phyloP scores from a whole-genome alignment of 495 filamentous ascomycete genomes.

The Xylaria telfairii region DNA sequence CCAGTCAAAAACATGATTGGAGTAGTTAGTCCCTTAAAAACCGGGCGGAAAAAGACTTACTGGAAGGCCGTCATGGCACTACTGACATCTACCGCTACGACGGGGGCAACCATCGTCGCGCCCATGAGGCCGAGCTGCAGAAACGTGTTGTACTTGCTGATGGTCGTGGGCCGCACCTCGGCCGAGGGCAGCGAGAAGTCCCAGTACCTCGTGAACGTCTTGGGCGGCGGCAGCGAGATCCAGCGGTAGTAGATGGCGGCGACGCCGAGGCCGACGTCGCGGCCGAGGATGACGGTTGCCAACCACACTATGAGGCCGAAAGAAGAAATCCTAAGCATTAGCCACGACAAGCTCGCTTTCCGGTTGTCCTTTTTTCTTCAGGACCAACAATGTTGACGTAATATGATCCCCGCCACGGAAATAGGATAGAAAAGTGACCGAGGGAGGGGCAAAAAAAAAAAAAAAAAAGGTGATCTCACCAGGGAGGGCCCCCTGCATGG shows the following conservation, averaged over 20 bases:
- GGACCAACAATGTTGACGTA: no score
- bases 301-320: conserved; percentile 69
- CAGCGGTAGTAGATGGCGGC: conserved; percentile 94
- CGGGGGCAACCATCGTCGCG: conserved; percentile 73
- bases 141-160: conserved; percentile 90
- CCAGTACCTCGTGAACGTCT: conserved; percentile 95
- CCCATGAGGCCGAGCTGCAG: conserved; percentile 82
- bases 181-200: conserved; percentile 93
- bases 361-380: no score
- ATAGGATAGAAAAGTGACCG: no score
- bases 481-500: conserved; percentile 79
- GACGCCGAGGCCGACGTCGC: conserved; percentile 85
- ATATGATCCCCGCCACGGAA: not conserved
- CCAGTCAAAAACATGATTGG: not conserved
- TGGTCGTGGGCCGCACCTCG: conserved; percentile 87
- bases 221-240: conserved; percentile 89
- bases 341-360: not conserved
- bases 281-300: conserved; percentile 84
- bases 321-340: not conserved
- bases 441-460: no score
- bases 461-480: conserved; percentile 55
- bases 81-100: conserved; percentile 65
- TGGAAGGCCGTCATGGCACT: conserved; percentile 68
- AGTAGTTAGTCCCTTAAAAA: not conserved
- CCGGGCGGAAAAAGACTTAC: conserved; percentile 57